Evolutionary conservation across 768 basidiomycete species (phyloP), one percentile per base, ranked within the genome.

Genomic region (Trametes elegans): DNA sequence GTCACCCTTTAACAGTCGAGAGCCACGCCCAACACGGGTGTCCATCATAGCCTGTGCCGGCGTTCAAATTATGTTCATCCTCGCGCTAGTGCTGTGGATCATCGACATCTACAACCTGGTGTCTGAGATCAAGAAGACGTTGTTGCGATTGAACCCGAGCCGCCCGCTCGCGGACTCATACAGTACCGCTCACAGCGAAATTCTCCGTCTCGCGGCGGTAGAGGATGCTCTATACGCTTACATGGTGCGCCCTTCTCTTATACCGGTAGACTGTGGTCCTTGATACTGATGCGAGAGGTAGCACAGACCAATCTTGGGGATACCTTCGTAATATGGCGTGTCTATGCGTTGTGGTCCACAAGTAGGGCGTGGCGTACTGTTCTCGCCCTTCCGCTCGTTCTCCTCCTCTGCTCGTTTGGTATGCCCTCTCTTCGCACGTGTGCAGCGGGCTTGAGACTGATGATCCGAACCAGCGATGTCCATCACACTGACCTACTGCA

Each of bases 291-390:
- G n/a, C n/a, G n/a, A n/a, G n/a, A n/a, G n/a, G n/a, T n/a, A n/a
- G n/a, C n/a, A n/a, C n/a, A 66, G 64, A 53, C 62, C 1, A 53
- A 58, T 19, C 14, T 66, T 3, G 64, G 64, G 19, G 64, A 66
- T 31, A 44, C 24, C 21, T 59, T 66, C 51, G 60, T 66, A 10
- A 59, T 66, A 11, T 61, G 47, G 44, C 62, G 64, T 10, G 61
- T 66, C n/a, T 61, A 53, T 49, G 58, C 48, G 5, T 49, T 66
- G 13, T 60, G 59, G 45, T 45, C 45, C 7, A 47, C 53, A 32
- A 49, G 58, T 6, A 39, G 51, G 16, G 46, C 57, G 16, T 55
- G 59, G 45, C 23, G n/a, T n/a, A n/a, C n/a, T 41, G 10, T 48
- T 62, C 8, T 66, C 14, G 2, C 55, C 27, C 29, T 63, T 6